phyloP scores from a whole-genome alignment of 352 stramenopile genomes.

The Sclerospora graminicola region DNA sequence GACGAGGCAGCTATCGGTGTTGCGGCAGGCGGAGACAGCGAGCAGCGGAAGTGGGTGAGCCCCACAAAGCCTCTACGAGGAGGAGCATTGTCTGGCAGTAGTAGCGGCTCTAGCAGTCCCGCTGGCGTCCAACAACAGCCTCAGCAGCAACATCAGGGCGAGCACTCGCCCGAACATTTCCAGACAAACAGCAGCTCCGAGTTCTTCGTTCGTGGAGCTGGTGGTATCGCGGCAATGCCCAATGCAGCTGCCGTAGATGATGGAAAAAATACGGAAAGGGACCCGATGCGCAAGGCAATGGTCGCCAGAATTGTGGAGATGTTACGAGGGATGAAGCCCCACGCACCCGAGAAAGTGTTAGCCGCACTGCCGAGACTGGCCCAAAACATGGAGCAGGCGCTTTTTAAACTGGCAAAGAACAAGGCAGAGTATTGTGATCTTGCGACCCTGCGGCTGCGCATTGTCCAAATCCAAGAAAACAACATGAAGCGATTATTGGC shows the following conservation, averaged over 20 bases:
- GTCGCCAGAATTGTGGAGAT: slow-evolving; percentile 82
- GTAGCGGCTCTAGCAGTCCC: slow-evolving; percentile 31
- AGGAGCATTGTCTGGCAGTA: slow-evolving; percentile 7
- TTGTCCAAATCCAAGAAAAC: slow-evolving; percentile 79
- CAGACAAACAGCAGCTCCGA: slow-evolving; percentile 9
- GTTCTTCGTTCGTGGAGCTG: slow-evolving; percentile 4
- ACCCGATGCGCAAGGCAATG: slow-evolving; percentile 32
- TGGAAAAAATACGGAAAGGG: slow-evolving; percentile 17
- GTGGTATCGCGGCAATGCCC: slow-evolving; percentile 5
- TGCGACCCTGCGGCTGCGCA: slow-evolving; percentile 86
- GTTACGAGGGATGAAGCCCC: slow-evolving; percentile 88
- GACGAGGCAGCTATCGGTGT: slow-evolving; percentile 28
- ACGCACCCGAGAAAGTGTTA: slow-evolving; percentile 92
- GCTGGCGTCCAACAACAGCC: too few species aligned
- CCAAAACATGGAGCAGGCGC: slow-evolving; percentile 90
- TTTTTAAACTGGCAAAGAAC: slow-evolving; percentile 77
- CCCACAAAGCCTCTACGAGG: slow-evolving; percentile 19
- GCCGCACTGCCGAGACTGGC: slow-evolving; percentile 93
- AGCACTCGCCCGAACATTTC: slow-evolving; percentile 11
- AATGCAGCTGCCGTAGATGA: slow-evolving; percentile 4
- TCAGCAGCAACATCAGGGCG: slow-evolving; percentile 15
- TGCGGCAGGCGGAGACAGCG: slow-evolving; percentile 14
- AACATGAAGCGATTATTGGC: slow-evolving; percentile 54
- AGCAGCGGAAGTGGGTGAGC: slow-evolving; percentile 32
- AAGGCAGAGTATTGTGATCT: slow-evolving; percentile 89